Base-by-base conservation (phyloP, 202 grass and related monocot species). In the Schoenoplectus tabernaemontani region DNA sequence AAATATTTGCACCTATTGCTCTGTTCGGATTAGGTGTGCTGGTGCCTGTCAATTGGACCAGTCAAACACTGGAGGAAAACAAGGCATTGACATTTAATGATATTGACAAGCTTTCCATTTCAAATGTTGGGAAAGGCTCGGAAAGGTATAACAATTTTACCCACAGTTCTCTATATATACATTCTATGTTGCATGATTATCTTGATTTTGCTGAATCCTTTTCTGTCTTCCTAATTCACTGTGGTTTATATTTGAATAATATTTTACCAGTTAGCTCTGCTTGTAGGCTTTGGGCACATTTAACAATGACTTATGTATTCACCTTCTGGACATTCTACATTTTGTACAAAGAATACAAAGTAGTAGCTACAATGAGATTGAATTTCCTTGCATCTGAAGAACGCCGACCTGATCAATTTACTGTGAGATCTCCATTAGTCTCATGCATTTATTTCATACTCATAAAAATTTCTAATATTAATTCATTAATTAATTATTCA, bases 91-190 rank as follows among this genome's bases (percentile, higher is more conserved):
- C 15, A 75, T 98, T 92, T 77, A 89, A 88, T 65, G 50, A 98
- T 82, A 92, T 98, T 72, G 95, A 98, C 76, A 98, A 98, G 84
- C 86, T 98, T 75, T 95, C 91, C 0, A 92, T 98, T 87, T 98
- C 95, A 16, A 98, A 98, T 84, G 83, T 95, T 41, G 86, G 86
- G 81, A 79, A 87, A 92, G 91, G 90, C 81, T 94, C 95, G 12
- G 76, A 89, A 80, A 89, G 95, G 91, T 98, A 78, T 77, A 22
- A 24, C 72, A 79, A 76, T 64, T 46, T 74, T 47, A 51, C 15
- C 85, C 15, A 59, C 4, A 17, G 17, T 57, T 46, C 12, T 44
- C 57, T 53, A 17, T 30, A 19, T 50, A 19, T 64, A 46, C 26
- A 77, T 38, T 73, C 28, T 42, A 59, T 71, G 17, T 47, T 19